These are phyloP conservation scores for Citrus inodora DNA, from an alignment of 345 rosid genomes.

Conservation along the genomic window DNA sequence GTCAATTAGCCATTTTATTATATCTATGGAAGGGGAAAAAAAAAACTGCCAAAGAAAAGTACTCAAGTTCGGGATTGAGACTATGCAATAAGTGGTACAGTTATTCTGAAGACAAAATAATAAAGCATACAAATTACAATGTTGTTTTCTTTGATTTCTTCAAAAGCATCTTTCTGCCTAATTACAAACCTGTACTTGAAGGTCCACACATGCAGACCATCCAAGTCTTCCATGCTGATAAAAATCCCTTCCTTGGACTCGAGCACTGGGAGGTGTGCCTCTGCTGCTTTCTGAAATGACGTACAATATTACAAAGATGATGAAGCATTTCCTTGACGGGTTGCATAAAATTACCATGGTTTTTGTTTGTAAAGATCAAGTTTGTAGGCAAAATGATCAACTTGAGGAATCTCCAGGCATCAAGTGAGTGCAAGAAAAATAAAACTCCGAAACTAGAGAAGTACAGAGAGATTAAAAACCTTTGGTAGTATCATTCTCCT, in stretches of 20 bases:
- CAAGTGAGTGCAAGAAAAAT: background rate
- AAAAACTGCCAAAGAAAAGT: background rate
- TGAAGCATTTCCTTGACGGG: background rate
- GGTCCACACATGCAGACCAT: constrained; percentile 78
- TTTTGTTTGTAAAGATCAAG: background rate
- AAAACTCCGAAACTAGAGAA: background rate
- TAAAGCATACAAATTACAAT: background rate
- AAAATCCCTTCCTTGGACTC: constrained; percentile 89
- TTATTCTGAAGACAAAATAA: background rate
- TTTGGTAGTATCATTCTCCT: constrained; percentile 94
- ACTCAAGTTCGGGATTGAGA: background rate
- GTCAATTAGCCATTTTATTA: background rate
- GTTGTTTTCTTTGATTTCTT: background rate
- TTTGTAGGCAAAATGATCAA: background rate
- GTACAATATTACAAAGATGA: background rate
- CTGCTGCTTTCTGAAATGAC: constrained; percentile 78
- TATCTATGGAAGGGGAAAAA: background rate
- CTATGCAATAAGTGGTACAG: background rate
- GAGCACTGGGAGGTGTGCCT: constrained; percentile 72
- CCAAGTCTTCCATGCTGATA: constrained; percentile 74
- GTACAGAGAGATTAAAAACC: constrained; percentile 33
- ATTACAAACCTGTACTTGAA: constrained; percentile 77
- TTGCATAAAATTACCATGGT: background rate
- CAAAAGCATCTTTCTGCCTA: background rate
- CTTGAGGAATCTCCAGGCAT: background rate